phyloP scores from a whole-genome alignment of 78 protist species.

The Polysphondylium violaceum region DNA sequence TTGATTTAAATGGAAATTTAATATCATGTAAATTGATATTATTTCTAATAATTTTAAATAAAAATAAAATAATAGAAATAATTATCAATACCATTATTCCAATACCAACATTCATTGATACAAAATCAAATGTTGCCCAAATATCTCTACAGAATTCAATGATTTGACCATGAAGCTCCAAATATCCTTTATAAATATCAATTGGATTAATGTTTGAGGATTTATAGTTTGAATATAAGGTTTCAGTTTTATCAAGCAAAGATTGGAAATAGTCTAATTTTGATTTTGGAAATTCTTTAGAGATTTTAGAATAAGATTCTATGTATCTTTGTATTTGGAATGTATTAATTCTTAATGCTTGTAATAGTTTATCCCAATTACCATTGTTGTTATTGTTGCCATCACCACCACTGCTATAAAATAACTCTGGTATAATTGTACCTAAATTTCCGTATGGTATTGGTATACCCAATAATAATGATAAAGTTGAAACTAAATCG shows the following conservation, averaged over 20 bases:
- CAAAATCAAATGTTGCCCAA: slow-evolving; percentile 79
- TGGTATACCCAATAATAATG: slow-evolving; percentile 90
- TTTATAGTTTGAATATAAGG: not conserved
- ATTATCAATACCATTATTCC: slow-evolving; percentile 10
- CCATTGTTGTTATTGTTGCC: not conserved
- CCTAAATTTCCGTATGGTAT: slow-evolving; percentile 91
- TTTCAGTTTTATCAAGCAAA: slow-evolving; percentile 9
- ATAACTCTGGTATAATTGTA: slow-evolving; percentile 64
- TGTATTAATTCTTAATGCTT: slow-evolving; percentile 33
- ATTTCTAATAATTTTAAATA: not conserved
- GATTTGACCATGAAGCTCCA: slow-evolving; percentile 18
- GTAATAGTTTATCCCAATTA: slow-evolving; percentile 12
- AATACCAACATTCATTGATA: slow-evolving; percentile 52
- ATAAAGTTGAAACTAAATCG: slow-evolving; percentile 93
- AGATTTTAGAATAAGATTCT: slow-evolving; percentile 28
- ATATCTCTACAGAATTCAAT: slow-evolving; percentile 58
- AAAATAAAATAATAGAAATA: not conserved
- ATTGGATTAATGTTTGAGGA: not conserved
- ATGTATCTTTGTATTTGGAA: slow-evolving; percentile 65
- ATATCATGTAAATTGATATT: not conserved
- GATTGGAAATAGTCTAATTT: not conserved
- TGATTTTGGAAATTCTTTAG: slow-evolving; percentile 16
- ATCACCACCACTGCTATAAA: slow-evolving; percentile 11
- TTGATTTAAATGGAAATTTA: slow-evolving; percentile 14
- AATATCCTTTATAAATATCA: slow-evolving; percentile 4